Evolutionary conservation across 2,329 filamentous ascomycete species (phyloP).

Genomic region (Cercospora sp.): DNA sequence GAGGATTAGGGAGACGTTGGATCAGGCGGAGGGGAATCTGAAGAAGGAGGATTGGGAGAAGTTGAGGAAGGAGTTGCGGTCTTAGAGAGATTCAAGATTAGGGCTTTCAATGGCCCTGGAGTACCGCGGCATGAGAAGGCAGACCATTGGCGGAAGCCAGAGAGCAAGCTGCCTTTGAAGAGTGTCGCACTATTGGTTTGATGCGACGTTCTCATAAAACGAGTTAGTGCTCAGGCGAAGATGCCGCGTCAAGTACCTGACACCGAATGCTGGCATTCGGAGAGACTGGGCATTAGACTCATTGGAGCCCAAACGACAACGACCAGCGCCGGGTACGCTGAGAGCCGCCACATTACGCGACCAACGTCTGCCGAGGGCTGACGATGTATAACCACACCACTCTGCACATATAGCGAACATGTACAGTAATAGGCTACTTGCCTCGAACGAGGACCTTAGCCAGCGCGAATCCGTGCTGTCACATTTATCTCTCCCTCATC

Average conservation of each 20-base stretch:
- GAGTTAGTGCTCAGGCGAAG: too few species aligned
- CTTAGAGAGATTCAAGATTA: too few species aligned
- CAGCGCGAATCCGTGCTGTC: neutral
- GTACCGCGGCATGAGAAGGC: too few species aligned
- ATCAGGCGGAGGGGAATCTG: neutral
- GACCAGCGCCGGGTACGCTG: neutral
- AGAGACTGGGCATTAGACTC: neutral
- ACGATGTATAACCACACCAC: neutral
- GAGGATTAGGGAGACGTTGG: conserved; percentile 2
- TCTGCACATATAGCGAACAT: neutral
- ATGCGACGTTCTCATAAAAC: neutral
- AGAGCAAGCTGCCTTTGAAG: too few species aligned
- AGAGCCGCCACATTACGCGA: neutral
- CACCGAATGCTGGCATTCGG: neutral
- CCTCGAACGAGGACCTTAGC: neutral
- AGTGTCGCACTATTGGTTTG: neutral
- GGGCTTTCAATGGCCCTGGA: too few species aligned
- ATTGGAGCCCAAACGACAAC: neutral
- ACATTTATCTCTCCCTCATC: neutral
- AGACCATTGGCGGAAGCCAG: too few species aligned
- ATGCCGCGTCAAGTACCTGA: neutral
- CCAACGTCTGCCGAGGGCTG: neutral
- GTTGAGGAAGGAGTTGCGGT: neutral
- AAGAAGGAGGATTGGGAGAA: conserved; percentile 1
- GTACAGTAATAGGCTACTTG: neutral